Percentiles rank a stretch among this genome's conserved stretches.
These are phyloP conservation scores for Pascua guehoae DNA, from an alignment of 1,284 basidiomycete species.

Conservation along the genomic window DNA sequence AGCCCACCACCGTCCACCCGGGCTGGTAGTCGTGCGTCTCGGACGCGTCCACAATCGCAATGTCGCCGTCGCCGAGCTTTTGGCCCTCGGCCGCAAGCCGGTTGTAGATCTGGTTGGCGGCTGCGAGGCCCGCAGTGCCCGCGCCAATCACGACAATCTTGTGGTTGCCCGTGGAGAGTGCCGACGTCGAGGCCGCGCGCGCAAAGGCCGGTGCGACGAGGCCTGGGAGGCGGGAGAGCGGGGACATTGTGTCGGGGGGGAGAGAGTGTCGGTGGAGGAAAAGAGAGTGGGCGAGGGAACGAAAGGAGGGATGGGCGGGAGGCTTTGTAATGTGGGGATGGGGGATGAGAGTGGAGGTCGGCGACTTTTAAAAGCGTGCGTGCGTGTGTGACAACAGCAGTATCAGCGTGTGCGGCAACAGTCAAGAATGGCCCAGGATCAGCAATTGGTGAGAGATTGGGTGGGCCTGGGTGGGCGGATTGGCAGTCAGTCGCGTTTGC, in stretches of 20 bases:
- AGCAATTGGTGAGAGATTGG: no score
- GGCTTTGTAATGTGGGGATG: no score
- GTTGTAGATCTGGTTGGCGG: conserved; percentile 78
- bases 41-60: conserved; percentile 70
- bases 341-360: neutral
- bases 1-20: conserved; percentile 88
- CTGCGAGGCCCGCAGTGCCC: conserved; percentile 68
- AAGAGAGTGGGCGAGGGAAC: no score
- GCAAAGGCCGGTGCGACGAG: conserved; percentile 4
- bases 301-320: neutral
- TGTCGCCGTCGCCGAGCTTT: conserved; percentile 66
- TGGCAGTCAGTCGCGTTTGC: no score
- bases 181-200: conserved; percentile 32
- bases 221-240: conserved; percentile 1
- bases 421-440: no score
- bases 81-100: conserved; percentile 68
- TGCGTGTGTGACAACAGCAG: neutral
- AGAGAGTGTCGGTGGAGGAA: neutral
- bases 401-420: no score
- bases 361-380: neutral
- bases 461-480: no score
- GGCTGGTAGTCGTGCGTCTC: conserved; percentile 57
- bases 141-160: conserved; percentile 53
- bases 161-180: conserved; percentile 43
- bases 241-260: neutral